A percentile compares a stretch with the other conserved stretches of the same genome.
Conservation (phyloP, 2,329 filamentous ascomycete species). For the Paecilomyces fulvus region DNA sequence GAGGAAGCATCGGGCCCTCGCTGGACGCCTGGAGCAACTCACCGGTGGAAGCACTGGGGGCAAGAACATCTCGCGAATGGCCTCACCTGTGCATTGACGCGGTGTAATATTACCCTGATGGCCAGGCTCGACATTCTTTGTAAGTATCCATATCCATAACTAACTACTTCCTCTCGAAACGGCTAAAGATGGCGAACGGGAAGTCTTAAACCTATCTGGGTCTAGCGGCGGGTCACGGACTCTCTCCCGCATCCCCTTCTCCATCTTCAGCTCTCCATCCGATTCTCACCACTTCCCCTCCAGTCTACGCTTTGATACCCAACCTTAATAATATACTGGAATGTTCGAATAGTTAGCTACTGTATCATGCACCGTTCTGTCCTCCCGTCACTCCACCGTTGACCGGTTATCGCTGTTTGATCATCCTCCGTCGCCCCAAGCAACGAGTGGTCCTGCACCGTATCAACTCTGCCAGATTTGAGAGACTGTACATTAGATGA, state of each 20-base stretch:
- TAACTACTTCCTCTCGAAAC: no score
- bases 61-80: conserved; percentile 10
- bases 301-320: neutral
- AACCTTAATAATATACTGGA: neutral
- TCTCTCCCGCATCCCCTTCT: conserved; percentile 5
- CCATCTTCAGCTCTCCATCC: conserved; percentile 3
- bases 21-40: conserved; percentile 52
- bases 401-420: neutral
- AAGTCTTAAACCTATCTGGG: conserved; percentile 8
- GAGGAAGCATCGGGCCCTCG: conserved; percentile 76
- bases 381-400: neutral
- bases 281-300: conserved; percentile 1
- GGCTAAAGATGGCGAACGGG: neutral
- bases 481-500: neutral
- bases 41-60: conserved; percentile 17
- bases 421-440: neutral
- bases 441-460: neutral
- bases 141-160: no score
- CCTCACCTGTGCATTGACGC: conserved; percentile 9
- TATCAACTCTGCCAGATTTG: neutral
- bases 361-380: neutral
- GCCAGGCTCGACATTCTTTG: no score
- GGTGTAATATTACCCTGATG: neutral
- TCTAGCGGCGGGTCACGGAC: conserved; percentile 9
- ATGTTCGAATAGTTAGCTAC: neutral